Base-by-base conservation (phyloP, 495 filamentous ascomycete species). In the Neurospora terricola region DNA sequence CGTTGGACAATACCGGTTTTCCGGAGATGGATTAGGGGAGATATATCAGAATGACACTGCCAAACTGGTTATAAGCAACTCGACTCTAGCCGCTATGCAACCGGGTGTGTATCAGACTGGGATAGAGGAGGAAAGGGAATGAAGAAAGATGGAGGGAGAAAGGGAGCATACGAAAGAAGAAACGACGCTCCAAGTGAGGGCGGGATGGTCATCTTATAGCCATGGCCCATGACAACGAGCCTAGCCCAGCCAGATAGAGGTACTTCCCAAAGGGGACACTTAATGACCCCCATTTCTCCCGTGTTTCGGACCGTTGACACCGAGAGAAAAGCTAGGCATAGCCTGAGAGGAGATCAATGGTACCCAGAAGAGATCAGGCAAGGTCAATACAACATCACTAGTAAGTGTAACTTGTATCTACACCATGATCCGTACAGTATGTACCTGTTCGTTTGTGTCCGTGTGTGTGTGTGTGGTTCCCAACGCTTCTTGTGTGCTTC, bases 231-330 rank as follows among this genome's bases (percentile, higher is more conserved):
- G 27, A 62, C 2, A 34, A 62, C 14, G 6, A 62, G n/a, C 54
- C 48, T 16, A 62, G 54, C 54, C 27, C 14, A 34, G 12, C 54
- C 14, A 54, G 4, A 54, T 21, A 54, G 21, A 59, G 48, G 48
- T 59, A 62, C 27, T 30, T 34, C 54, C 54, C 54, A 62, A 34
- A 62, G 6, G 54, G 54, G 27, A 62, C 27, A 62, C 27, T 62
- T 34, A 30, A 34, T 62, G 54, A 34, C 54, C 54, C 77, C 82
- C 80, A 76, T 79, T 81, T 83, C 79, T 83, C 79, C 83, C 81
- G 80, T 78, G 80, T 78, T 78, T 82, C 83, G 83, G 83, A 84
- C 80, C 84, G 82, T 82, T 78, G 78, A 82, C 78, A 82, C 84
- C 83, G 84, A 83, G 78, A 81, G 81, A 78, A 81, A 77, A 72